phyloP scores from a whole-genome alignment of 495 filamentous ascomycete species.

The Choiromyces venosus region DNA sequence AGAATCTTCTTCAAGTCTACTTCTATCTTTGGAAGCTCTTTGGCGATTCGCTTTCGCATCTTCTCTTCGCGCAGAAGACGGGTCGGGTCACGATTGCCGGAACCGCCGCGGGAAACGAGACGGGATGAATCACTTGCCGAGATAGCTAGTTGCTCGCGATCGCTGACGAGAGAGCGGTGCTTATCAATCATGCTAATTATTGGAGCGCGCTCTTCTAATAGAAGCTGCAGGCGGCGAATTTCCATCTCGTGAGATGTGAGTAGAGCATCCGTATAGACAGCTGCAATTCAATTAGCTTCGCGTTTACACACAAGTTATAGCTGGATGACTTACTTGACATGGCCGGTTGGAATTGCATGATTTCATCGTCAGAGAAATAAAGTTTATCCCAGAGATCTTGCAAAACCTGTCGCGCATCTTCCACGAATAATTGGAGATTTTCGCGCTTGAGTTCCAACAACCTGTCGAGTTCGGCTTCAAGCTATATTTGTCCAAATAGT shows the following conservation, averaged over 20 bases:
- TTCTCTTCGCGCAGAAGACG: conserved; percentile 96
- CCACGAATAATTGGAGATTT: conserved; percentile 90
- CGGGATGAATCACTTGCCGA: conserved; percentile 92
- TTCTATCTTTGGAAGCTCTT: conserved; percentile 89
- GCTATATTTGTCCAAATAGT: conserved; percentile 38
- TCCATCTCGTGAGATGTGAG: conserved; percentile 85
- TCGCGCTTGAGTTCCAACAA: conserved; percentile 90
- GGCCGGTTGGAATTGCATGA: conserved; percentile 92
- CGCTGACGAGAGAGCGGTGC: conserved; percentile 75
- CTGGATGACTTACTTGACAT: conserved; percentile 61
- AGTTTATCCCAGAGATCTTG: conserved; percentile 92
- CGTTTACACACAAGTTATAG: background rate
- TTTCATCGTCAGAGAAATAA: conserved; percentile 95
- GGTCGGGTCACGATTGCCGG: conserved; percentile 85
- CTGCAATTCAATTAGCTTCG: conserved; percentile 36
- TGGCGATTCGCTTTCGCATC: conserved; percentile 92
- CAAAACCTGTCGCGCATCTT: conserved; percentile 81
- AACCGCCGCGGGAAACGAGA: conserved; percentile 76
- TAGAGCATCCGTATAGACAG: conserved; percentile 82
- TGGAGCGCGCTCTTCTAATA: conserved; percentile 83
- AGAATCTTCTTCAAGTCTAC: conserved; percentile 71
- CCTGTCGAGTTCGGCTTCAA: conserved; percentile 77
- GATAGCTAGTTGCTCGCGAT: conserved; percentile 77
- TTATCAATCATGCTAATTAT: conserved; percentile 74
- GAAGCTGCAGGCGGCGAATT: conserved; percentile 68